These are phyloP conservation scores for Davidsoniella neocaledoniae DNA, from an alignment of 2,329 filamentous ascomycete genomes.

Conservation along the genomic window DNA sequence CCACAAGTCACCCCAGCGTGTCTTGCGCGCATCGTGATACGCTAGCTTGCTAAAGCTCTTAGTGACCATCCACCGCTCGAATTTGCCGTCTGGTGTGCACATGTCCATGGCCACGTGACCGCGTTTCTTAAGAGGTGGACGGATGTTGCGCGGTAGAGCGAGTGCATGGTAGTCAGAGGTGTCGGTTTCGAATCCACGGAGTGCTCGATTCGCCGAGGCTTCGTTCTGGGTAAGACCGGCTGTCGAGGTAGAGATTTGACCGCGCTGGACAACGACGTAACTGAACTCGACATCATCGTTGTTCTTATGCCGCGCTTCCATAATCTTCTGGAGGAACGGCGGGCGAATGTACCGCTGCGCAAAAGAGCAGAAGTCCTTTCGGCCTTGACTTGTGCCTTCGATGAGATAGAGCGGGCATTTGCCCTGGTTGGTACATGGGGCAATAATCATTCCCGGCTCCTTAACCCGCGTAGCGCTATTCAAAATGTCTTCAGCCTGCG, in stretches of 20 bases:
- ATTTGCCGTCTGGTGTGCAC: conserved; percentile 68
- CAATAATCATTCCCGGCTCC: conserved; percentile 47
- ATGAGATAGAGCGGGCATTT: conserved; percentile 76
- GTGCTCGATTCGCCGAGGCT: conserved; percentile 46
- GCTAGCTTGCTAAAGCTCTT: conserved; percentile 64
- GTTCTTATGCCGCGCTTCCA: conserved; percentile 53
- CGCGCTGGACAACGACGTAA: conserved; percentile 73
- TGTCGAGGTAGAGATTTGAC: conserved; percentile 24
- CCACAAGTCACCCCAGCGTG: conserved; percentile 87
- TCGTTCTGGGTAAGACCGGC: conserved; percentile 15
- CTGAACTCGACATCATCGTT: conserved; percentile 86
- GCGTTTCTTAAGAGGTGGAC: conserved; percentile 69
- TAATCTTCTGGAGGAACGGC: conserved; percentile 59
- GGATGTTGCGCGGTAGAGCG: conserved; percentile 59
- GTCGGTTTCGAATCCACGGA: conserved; percentile 47
- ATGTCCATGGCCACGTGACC: conserved; percentile 82
- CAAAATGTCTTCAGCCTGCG: conserved; percentile 13
- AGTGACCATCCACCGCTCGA: conserved; percentile 90
- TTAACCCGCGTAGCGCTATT: conserved; percentile 24
- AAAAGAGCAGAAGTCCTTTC: conserved; percentile 87
- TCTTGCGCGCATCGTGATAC: conserved; percentile 84
- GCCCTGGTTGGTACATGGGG: conserved; percentile 75
- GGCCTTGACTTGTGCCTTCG: conserved; percentile 51
- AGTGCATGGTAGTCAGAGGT: conserved; percentile 37
- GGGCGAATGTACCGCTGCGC: conserved; percentile 77